Evolutionary conservation across 352 stramenopile species (phyloP).

Genomic region (Globisporangium splendens): DNA sequence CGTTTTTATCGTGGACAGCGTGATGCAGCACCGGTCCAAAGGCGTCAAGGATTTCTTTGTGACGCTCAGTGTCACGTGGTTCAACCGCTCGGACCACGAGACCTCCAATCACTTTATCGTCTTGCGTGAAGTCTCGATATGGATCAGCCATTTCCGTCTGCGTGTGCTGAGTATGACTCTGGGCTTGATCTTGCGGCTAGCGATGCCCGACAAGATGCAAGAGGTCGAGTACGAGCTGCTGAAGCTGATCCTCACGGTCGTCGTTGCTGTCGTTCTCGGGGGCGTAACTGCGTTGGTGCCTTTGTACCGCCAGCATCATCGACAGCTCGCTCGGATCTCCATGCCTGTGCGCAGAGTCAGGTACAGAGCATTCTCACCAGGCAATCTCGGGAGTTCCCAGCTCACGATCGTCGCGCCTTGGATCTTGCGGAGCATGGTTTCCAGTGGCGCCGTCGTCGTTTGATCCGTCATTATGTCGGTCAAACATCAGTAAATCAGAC

Average conservation of each 20-base stretch:
- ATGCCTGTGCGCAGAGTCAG: too few relatives aligned
- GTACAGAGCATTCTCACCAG: too few relatives aligned
- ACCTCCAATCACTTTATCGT: conserved; percentile 20
- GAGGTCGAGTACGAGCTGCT: conserved; percentile 22
- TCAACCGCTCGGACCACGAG: conserved; percentile 27
- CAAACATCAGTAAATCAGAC: too few relatives aligned
- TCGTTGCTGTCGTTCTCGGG: conserved; percentile 9
- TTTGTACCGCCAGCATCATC: background rate
- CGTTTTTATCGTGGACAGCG: conserved; percentile 22
- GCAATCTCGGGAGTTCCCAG: too few relatives aligned
- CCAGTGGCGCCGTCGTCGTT: too few relatives aligned
- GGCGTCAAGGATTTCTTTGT: conserved; percentile 23
- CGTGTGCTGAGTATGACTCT: conserved; percentile 8
- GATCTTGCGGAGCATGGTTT: too few relatives aligned
- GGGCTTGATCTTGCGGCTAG: conserved; percentile 16
- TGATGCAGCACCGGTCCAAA: conserved; percentile 15
- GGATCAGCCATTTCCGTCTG: conserved; percentile 23
- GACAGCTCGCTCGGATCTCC: too few relatives aligned
- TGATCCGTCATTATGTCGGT: too few relatives aligned
- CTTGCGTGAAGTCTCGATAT: conserved; percentile 15
- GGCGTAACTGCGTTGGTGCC: conserved; percentile 2
- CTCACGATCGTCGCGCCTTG: too few relatives aligned
- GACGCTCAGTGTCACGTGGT: conserved; percentile 24
- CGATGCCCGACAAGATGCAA: conserved; percentile 16
- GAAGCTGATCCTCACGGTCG: conserved; percentile 22